Conservation (phyloP, 768 basidiomycete species). For the Coprinellus micaceus region DNA sequence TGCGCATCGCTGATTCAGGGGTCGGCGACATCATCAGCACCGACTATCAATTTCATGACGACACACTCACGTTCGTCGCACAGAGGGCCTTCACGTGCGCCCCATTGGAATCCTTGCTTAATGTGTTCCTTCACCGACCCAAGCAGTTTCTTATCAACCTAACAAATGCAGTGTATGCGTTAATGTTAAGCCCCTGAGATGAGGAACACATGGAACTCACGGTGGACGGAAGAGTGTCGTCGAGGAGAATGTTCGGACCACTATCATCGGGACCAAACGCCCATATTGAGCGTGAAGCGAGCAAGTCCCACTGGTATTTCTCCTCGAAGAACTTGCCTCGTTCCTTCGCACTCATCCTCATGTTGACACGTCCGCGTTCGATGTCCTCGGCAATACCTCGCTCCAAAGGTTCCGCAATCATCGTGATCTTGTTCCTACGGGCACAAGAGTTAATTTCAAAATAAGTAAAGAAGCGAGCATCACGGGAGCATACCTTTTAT, state of each 20-base stretch:
- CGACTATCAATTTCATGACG: background rate
- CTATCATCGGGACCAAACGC: constrained; percentile 97
- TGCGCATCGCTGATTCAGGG: constrained; percentile 77
- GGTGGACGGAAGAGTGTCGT: constrained; percentile 95
- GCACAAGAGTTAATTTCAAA: constrained; percentile 12
- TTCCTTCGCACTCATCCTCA: constrained; percentile 94
- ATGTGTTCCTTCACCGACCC: constrained; percentile 89
- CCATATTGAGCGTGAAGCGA: constrained; percentile 98
- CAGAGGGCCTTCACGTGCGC: constrained; percentile 92
- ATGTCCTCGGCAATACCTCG: constrained; percentile 95
- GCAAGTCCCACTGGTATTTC: constrained; percentile 96
- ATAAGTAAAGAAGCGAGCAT: background rate
- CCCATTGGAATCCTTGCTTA: constrained; percentile 99
- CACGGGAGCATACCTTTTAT: constrained; percentile 79
- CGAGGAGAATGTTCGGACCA: constrained; percentile 89
- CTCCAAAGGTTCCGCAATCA: constrained; percentile 98
- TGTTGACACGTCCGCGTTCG: constrained; percentile 87
- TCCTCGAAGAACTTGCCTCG: constrained; percentile 94
- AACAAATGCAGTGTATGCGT: constrained; percentile 2
- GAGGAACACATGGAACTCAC: constrained; percentile 34
- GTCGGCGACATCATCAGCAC: constrained; percentile 3
- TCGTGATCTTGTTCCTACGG: constrained; percentile 90
- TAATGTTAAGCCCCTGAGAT: background rate
- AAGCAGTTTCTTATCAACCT: constrained; percentile 93
- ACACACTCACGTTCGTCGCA: constrained; percentile 94